Evolutionary conservation across 1,284 basidiomycete species (phyloP), one percentile per base, ranked within the genome.

Genomic region (Abortiporus biennis): DNA sequence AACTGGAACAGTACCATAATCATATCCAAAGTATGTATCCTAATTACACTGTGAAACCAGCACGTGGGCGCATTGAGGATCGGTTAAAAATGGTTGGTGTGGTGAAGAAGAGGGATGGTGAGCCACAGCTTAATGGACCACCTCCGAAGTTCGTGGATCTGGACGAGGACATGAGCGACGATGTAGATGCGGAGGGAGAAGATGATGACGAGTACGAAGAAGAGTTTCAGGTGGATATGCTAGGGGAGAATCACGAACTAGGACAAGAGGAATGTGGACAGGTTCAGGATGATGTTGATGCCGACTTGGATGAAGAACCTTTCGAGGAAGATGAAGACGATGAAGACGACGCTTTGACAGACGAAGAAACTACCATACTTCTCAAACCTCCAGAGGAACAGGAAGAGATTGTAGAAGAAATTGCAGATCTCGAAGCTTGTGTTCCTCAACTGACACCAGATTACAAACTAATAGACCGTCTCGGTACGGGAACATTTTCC

Each of bases 401-500:
- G 43, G 67, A 72, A 2, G 86, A 88, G 46, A 87, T 97, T 45
- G 70, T 76, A 44, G 67, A 71, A 27, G 91, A 95, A 62, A 93
- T 98, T 22, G 57, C 59, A 0, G 76, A 83, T 50, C 70, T 88
- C 15, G 63, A 76, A 48, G 55, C 59, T 1, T 69, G 76, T 12
- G 78, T 94, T 1, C 82, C 84, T 0, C 61, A 72, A 8, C 69
- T 93, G 32, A 59, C 64, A 3, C 62, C 69, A n/a, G 71, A 87
- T 51, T 99, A 96, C 71, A 75, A 73, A 45, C 72, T 98, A 19
- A 66, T 98, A 20, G 95, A 98, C 66, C 78, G 93, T 4, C 76
- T 99, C 0, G 95, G 95, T 12, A 97, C 95, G 48, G 92, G 95
- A 19, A 99, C 95, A 2, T 99, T 99, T 65, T 98, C 95, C 0